phyloP scores from a whole-genome alignment of 768 basidiomycete genomes.

The Boletus tylopilopsis region DNA sequence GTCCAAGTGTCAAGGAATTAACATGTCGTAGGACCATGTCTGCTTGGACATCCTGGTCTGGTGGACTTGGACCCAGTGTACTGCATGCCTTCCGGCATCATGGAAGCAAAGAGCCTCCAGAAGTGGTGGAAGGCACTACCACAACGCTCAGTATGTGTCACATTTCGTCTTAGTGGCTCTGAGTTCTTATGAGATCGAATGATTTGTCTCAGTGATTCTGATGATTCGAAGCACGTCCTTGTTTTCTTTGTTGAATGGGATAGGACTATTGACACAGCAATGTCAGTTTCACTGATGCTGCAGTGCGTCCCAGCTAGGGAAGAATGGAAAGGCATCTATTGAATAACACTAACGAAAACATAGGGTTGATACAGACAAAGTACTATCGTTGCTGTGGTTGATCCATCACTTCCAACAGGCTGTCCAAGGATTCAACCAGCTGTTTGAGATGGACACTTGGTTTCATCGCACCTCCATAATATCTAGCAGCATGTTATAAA shows the following conservation, averaged over 20 bases:
- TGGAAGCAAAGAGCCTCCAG: conserved; percentile 63
- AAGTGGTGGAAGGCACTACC: conserved; percentile 42
- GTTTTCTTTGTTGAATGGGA: neutral
- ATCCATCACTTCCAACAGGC: too few species aligned
- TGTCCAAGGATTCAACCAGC: too few species aligned
- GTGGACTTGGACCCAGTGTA: conserved; percentile 90
- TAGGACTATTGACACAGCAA: too few species aligned
- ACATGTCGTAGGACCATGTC: conserved; percentile 60
- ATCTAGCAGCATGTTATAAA: too few species aligned
- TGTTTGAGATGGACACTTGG: too few species aligned
- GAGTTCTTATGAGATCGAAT: conserved; percentile 3
- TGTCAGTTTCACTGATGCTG: neutral
- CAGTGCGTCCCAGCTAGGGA: too few species aligned
- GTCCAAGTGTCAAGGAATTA: neutral
- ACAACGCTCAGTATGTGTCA: conserved; percentile 17
- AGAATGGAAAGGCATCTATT: too few species aligned
- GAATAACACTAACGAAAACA: too few species aligned
- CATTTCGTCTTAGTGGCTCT: conserved; percentile 3
- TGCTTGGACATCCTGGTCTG: conserved; percentile 83
- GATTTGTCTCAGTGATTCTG: neutral
- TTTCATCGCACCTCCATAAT: too few species aligned
- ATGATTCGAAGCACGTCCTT: neutral
- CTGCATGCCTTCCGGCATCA: conserved; percentile 85
- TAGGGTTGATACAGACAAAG: too few species aligned
- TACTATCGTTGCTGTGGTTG: too few species aligned